Base-by-base conservation (phyloP, 192 early-diverging fungal genomes). In the Gigaspora rosea region DNA sequence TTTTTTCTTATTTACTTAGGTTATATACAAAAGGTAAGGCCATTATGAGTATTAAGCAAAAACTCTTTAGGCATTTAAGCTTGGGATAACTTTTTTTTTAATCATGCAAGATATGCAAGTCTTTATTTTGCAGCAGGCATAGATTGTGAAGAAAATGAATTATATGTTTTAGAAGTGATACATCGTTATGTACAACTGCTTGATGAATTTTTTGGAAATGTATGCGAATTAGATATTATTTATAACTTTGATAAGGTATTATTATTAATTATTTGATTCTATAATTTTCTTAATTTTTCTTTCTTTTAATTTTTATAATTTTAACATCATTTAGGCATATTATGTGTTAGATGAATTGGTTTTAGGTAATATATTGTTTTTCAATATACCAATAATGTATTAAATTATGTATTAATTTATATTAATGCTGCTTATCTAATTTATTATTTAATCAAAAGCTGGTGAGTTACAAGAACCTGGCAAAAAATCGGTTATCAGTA, bases 151-250 rank as follows among this genome's bases (percentile, higher is more conserved):
- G 86, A 87, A 72, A 87, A 87, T 76, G 86, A 87, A 57, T 79
- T 87, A 36, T 83, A 81, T 71, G 82, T 73, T 48, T 71, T 87
- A 62, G 86, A 87, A 59, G 82, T 85, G 36, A 67, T 87, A 50
- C 86, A 87, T 77, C 85, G 85, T 56, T 87, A 87, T 54, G 86
- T 87, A 13, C 85, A 87, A 73, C 68, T 81, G 51, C 81, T 87
- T 65, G 86, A 87, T 78, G 80, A 86, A 70, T 86, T 87, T 75
- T 88, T 88, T 82, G 86, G 85, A 36, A 87, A 85, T 73, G 86
- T 88, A 11, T 86, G 84, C 76, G 85, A 86, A 80, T 73, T 88
- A 47, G 86, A 88, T 69, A 87, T 88, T 56, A 83, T 88, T 58
- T 86, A 85, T 75, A 85, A 86, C 63, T 85, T 86, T 66, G 81